Conservation (phyloP, 495 filamentous ascomycete genomes). For the Zalerion maritima region DNA sequence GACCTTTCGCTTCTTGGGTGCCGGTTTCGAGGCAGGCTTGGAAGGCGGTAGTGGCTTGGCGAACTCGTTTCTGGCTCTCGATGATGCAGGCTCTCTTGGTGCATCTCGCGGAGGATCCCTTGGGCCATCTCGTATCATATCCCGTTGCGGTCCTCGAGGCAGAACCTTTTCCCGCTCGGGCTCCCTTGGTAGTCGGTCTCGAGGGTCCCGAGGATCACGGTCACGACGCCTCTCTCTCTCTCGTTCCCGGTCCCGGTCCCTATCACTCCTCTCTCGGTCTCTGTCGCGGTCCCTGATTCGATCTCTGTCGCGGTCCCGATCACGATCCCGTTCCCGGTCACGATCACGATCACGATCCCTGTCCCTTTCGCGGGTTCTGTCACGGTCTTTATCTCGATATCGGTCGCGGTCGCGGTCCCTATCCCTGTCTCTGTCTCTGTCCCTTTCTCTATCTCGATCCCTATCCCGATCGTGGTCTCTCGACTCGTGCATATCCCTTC, state of each 20-base stretch:
- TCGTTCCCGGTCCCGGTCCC: too few species aligned
- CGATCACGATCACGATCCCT: conserved; percentile 27
- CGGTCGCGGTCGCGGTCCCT: conserved; percentile 23
- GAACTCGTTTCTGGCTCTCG: too few species aligned
- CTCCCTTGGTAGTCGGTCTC: too few species aligned
- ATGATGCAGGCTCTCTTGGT: conserved; percentile 35
- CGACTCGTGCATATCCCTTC: conserved; percentile 16
- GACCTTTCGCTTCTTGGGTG: conserved; percentile 41
- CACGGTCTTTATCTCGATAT: conserved; percentile 3
- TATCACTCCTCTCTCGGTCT: too few species aligned
- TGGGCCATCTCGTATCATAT: conserved; percentile 27
- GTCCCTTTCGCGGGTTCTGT: conserved; percentile 17
- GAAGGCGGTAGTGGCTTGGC: too few species aligned
- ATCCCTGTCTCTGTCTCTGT: conserved; percentile 9
- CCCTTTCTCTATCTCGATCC: too few species aligned
- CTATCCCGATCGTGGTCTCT: too few species aligned
- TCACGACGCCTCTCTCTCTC: too few species aligned
- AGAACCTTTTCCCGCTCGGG: conserved; percentile 16
- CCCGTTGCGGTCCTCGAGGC: too few species aligned
- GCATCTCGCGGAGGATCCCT: conserved; percentile 22
- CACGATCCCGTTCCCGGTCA: conserved; percentile 29
- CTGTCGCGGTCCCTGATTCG: too few species aligned
- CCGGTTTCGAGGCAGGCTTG: conserved; percentile 21
- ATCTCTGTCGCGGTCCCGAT: too few species aligned
- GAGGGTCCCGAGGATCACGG: too few species aligned